These are phyloP conservation scores for Lentinula novae-zelandiae DNA, from an alignment of 1,284 basidiomycete genomes.

Conservation along the genomic window DNA sequence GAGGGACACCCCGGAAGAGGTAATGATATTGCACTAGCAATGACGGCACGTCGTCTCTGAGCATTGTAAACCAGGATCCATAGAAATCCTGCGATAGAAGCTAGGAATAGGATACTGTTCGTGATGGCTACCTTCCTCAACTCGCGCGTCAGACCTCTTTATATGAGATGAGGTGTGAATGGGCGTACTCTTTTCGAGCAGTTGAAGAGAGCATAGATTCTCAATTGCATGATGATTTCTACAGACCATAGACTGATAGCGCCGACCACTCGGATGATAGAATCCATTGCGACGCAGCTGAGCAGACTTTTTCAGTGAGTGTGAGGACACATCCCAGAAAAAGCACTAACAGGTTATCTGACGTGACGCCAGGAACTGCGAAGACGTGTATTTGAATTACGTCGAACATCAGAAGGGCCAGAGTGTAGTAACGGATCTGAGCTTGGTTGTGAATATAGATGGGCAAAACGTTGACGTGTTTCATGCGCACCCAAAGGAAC, in stretches of 20 bases:
- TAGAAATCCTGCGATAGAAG: constrained; percentile 34
- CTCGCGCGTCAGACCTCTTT: background rate
- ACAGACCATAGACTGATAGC: constrained; percentile 38
- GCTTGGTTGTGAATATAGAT: constrained; percentile 11
- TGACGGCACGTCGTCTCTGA: constrained; percentile 26
- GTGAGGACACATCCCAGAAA: background rate
- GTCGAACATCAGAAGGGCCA: constrained; percentile 35
- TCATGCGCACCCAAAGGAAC: constrained; percentile 32
- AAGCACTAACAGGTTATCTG: constrained; percentile 25
- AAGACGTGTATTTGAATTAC: constrained; percentile 39
- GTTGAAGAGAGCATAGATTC: constrained; percentile 36
- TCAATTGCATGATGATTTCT: constrained; percentile 39
- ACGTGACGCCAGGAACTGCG: constrained; percentile 27
- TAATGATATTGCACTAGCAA: constrained; percentile 21
- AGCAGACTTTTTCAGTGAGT: background rate
- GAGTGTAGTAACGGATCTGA: constrained; percentile 40
- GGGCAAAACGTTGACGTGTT: background rate
- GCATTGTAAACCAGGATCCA: constrained; percentile 35
- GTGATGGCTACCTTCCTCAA: constrained; percentile 28
- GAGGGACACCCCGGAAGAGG: constrained; percentile 39
- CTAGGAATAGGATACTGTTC: constrained; percentile 32
- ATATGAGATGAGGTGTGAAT: background rate
- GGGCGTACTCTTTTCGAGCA: constrained; percentile 26
- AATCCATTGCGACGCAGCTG: constrained; percentile 35
- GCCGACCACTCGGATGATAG: constrained; percentile 33